These are phyloP conservation scores for Sporothrix globosa DNA, from an alignment of 2,329 filamentous ascomycete species.

Conservation along the genomic window DNA sequence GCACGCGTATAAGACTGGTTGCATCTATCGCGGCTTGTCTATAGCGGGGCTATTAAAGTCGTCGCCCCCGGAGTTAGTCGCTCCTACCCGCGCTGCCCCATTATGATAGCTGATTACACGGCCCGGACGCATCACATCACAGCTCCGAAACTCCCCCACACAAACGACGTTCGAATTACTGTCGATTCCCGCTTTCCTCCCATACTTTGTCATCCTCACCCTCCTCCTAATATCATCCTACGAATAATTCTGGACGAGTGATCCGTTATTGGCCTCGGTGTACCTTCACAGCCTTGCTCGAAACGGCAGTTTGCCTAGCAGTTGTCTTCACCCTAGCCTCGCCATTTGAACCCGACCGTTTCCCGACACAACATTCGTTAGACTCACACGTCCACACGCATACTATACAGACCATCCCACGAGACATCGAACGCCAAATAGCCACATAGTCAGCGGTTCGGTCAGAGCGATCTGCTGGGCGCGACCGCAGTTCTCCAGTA, in stretches of 20 bases:
- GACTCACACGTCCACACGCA: not conserved
- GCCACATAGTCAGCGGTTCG: not conserved
- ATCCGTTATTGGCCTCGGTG: too few species aligned
- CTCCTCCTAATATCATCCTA: not conserved
- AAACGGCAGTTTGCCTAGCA: not conserved
- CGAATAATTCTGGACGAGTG: too few species aligned
- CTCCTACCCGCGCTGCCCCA: conserved; percentile 2
- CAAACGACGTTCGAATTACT: not conserved
- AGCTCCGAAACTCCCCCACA: conserved; percentile 9
- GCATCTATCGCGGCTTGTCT: not conserved
- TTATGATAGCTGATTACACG: conserved; percentile 15
- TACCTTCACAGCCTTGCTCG: not conserved
- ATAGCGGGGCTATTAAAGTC: conserved; percentile 15
- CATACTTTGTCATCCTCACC: not conserved
- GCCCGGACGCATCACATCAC: conserved; percentile 20
- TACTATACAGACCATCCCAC: not conserved
- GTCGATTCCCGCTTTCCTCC: not conserved
- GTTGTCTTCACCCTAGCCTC: not conserved
- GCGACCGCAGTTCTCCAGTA: conserved; percentile 12
- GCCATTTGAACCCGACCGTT: not conserved
- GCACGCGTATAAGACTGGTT: not conserved
- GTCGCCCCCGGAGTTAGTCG: conserved; percentile 1
- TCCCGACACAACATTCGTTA: not conserved
- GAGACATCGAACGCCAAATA: not conserved
- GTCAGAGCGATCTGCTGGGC: conserved; percentile 26